Percentiles rank a stretch among this genome's conserved stretches.
These are phyloP conservation scores for Blastocystis sp. DNA, from an alignment of 352 stramenopile species.

Conservation along the genomic window DNA sequence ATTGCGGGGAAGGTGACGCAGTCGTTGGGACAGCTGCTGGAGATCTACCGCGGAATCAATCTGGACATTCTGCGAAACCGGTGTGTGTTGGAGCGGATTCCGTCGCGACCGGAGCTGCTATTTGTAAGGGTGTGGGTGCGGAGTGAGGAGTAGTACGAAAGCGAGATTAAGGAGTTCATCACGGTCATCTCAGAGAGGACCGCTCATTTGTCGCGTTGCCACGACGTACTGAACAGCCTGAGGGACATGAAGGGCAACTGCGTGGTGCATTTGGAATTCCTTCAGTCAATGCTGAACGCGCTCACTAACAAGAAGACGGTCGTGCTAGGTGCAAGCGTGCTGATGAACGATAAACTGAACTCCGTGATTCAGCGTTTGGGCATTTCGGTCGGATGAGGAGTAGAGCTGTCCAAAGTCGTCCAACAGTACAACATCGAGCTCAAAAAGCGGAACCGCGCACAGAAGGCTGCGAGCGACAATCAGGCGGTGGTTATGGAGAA, in stretches of 20 bases:
- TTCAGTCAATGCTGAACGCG: neutral
- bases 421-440: constrained; percentile 59
- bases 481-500: constrained; percentile 36
- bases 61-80: constrained; percentile 41
- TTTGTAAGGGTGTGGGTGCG: neutral
- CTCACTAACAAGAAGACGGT: neutral
- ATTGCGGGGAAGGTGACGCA: constrained; percentile 39
- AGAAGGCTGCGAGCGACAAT: neutral
- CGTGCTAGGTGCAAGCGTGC: neutral
- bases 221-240: constrained; percentile 54
- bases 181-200: constrained; percentile 33
- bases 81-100: constrained; percentile 40
- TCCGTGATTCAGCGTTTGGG: constrained; percentile 29
- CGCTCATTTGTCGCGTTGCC: constrained; percentile 16
- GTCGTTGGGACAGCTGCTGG: constrained; percentile 3
- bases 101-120: constrained; percentile 34
- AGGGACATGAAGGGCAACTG: neutral
- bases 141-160: constrained; percentile 36
- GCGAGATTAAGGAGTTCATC: constrained; percentile 53
- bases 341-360: neutral
- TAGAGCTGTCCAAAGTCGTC: constrained; percentile 18
- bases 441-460: constrained; percentile 46
- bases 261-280: constrained; percentile 5
- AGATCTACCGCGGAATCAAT: constrained; percentile 45
- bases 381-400: neutral